Base-by-base conservation (phyloP, 2,329 filamentous ascomycete genomes). In the Hymenotorrendiella dingleyae region DNA sequence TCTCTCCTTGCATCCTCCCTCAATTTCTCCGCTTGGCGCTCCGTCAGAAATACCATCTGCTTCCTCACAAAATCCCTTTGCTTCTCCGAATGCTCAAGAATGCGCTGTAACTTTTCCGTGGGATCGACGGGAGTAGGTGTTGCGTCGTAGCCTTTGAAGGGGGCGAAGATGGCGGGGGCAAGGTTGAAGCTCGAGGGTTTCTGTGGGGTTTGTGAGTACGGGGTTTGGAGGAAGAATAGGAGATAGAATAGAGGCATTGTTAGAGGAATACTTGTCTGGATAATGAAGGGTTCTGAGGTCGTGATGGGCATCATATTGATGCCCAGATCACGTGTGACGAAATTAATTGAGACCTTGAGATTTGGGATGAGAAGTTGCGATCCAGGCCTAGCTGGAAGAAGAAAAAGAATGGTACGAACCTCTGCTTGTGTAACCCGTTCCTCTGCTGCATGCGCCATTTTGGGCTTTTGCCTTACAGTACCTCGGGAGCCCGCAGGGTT, bases 21-120 rank as follows among this genome's bases (percentile, higher is more conserved):
- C 6, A 55, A 17, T 4, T 38, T 19, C 1, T 49, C 23, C 6
- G 46, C 51, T 21, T 44, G 38, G 11, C 45, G 40, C 27, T 52
- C 12, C 4, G 42, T 23, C 6, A 57, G 30, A 23, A 34, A 42
- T 1, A 56, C 17, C 36, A 57, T 56, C 17, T 54, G 54, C 4
- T 41, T 26, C 12, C 50, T 44, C 7, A 58, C 56, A 0, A 35
- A 27, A 10, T 52, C 43, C 28, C 61, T 54, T 14, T 61, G 57
- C 5, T 17, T 27, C 0, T 40, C 28, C 1, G 60, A 33, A 33
- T 50, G 51, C 10, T 50, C 33, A 11, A 59, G 23, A n/a, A 50
- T 55, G n/a, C 40, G 45, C 9, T 42, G 35, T 4, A 56, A 32
- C 23, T 52, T 51, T 20, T 52, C 36, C 11, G 40, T 36, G 9